phyloP scores from a whole-genome alignment of 306 rosid genomes.

The Malus asiatica region DNA sequence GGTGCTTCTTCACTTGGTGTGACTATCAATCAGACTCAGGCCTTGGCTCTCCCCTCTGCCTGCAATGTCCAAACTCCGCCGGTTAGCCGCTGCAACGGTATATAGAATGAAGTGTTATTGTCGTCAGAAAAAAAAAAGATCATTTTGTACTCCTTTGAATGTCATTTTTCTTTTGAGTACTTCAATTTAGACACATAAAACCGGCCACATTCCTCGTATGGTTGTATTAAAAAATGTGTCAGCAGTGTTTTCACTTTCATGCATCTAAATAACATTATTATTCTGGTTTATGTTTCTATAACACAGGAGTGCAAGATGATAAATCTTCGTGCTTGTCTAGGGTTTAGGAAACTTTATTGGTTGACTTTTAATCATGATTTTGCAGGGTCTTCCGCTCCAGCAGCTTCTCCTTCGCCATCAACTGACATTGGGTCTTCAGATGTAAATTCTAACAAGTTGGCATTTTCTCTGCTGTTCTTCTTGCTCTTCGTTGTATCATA shows the following conservation, averaged over 20 bases:
- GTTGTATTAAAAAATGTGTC: too few species aligned
- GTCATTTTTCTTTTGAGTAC: not conserved
- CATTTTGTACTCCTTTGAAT: not conserved
- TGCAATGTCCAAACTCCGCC: slow-evolving; percentile 61
- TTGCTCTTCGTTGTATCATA: slow-evolving; percentile 17
- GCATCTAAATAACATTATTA: not conserved
- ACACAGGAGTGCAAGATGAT: too few species aligned
- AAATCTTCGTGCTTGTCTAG: not conserved
- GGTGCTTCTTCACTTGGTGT: slow-evolving; percentile 44
- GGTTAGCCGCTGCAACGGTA: slow-evolving; percentile 34
- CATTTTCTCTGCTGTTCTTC: slow-evolving; percentile 22
- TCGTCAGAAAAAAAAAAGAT: not conserved
- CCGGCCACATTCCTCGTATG: not conserved
- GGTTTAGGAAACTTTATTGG: not conserved
- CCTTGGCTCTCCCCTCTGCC: slow-evolving; percentile 50
- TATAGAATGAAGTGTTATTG: not conserved
- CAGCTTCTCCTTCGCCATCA: not conserved
- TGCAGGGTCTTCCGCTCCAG: slow-evolving; percentile 26
- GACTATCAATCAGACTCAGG: slow-evolving; percentile 52
- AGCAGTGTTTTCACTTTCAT: too few species aligned
- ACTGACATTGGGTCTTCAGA: not conserved
- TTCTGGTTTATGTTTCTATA: not conserved
- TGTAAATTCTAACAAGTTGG: slow-evolving; percentile 13
- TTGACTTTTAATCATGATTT: not conserved
- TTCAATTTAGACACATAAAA: too few species aligned